These are phyloP conservation scores for Microsporum canis DNA, from an alignment of 2,329 filamentous ascomycete species.

Conservation along the genomic window DNA sequence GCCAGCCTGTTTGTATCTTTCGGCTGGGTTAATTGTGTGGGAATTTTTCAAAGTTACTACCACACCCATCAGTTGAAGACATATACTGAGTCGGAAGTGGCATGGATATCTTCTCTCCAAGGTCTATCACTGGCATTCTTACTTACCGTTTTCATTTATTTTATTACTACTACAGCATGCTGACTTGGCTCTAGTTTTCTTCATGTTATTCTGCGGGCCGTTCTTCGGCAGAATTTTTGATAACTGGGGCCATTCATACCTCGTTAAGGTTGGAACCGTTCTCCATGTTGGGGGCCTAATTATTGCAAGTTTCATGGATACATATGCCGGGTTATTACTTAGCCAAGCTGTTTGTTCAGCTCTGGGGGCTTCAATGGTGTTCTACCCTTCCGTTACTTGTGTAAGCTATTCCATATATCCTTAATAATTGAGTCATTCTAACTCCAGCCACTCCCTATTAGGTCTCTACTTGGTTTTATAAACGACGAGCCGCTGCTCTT, in stretches of 20 bases:
- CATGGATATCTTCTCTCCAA: constrained; percentile 45
- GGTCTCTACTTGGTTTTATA: constrained; percentile 43
- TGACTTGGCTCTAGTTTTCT: not conserved
- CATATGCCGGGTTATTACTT: constrained; percentile 44
- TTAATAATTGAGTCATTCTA: constrained; percentile 21
- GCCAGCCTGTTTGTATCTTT: constrained; percentile 41
- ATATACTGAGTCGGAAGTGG: constrained; percentile 44
- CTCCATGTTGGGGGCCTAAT: constrained; percentile 52
- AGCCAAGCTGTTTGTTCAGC: constrained; percentile 39
- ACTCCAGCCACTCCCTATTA: constrained; percentile 57
- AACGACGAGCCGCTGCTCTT: constrained; percentile 45
- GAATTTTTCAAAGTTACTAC: constrained; percentile 51
- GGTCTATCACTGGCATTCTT: not conserved
- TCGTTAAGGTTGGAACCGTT: constrained; percentile 41
- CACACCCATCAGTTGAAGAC: constrained; percentile 37
- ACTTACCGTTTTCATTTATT: not conserved
- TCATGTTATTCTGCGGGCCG: constrained; percentile 33
- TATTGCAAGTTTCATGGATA: constrained; percentile 48
- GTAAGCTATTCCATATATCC: constrained; percentile 41
- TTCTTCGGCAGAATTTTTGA: constrained; percentile 55
- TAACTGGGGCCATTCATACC: constrained; percentile 46
- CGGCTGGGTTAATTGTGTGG: constrained; percentile 42
- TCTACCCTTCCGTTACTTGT: constrained; percentile 33
- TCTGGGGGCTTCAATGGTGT: constrained; percentile 40
- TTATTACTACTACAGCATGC: not conserved